A percentile compares a stretch with the other conserved stretches of the same genome.
These are phyloP conservation scores for Aegilops umbellulata DNA, from an alignment of 176 grass and related monocot species.

Conservation along the genomic window DNA sequence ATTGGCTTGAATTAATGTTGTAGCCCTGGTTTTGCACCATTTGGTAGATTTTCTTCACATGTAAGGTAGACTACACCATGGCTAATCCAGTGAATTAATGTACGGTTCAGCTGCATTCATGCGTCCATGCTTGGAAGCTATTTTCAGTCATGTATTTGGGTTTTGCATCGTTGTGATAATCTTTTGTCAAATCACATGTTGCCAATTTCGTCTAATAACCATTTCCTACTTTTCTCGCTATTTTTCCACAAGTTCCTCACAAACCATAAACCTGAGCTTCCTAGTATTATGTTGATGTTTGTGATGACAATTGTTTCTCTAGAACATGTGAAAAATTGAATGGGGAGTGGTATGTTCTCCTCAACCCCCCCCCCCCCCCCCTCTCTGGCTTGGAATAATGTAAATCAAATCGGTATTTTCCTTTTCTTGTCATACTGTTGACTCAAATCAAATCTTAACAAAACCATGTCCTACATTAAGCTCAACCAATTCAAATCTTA, in stretches of 20 bases:
- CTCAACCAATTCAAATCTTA: no score
- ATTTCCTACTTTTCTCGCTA: neutral
- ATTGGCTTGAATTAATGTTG: constrained; percentile 31
- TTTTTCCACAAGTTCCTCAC: neutral
- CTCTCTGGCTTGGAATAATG: no score
- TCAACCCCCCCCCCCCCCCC: no score
- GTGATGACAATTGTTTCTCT: neutral
- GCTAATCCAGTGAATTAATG: neutral
- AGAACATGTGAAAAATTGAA: neutral
- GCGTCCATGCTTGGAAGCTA: constrained; percentile 3
- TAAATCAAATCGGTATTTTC: neutral
- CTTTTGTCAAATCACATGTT: neutral
- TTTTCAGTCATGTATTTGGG: neutral
- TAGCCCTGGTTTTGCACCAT: constrained; percentile 8
- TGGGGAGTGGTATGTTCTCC: no score
- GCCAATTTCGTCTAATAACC: neutral
- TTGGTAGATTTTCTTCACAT: neutral
- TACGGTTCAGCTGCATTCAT: neutral
- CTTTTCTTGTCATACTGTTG: no score
- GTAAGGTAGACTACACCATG: constrained; percentile 33
- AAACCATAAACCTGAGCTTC: neutral
- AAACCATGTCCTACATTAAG: no score
- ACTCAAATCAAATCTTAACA: no score
- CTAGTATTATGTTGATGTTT: neutral
- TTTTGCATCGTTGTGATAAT: neutral